phyloP scores from a whole-genome alignment of 164 flowering plant species.

The Chimonanthus salicifolius region DNA sequence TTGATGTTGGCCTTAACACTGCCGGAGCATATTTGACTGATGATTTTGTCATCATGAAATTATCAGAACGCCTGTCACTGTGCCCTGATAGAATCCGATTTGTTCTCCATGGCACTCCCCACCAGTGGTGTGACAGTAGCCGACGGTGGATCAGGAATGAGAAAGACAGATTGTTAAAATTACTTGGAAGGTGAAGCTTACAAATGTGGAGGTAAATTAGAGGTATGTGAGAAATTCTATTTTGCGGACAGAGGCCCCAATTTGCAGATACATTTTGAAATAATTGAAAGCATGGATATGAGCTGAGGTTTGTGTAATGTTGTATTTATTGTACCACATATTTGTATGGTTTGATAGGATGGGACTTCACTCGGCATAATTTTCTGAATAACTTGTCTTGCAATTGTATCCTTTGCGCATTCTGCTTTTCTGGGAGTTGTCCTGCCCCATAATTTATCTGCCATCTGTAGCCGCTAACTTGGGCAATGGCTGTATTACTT shows the following conservation, averaged over 20 bases:
- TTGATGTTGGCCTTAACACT: slow-evolving; percentile 79
- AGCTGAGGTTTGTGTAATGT: slow-evolving; percentile 15
- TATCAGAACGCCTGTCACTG: slow-evolving; percentile 30
- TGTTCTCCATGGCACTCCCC: slow-evolving; percentile 78
- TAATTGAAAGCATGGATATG: slow-evolving; percentile 66
- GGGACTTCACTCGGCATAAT: too few species aligned
- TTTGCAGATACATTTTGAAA: slow-evolving; percentile 89
- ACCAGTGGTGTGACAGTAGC: slow-evolving; percentile 72
- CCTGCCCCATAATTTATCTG: too few species aligned
- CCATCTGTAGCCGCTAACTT: too few species aligned
- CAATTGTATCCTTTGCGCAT: too few species aligned
- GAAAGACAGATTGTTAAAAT: slow-evolving; percentile 43
- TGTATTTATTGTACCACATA: not conserved
- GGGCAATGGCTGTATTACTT: too few species aligned
- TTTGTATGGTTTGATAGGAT: not conserved
- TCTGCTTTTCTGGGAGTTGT: too few species aligned
- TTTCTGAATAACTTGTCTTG: too few species aligned
- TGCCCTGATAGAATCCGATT: slow-evolving; percentile 40
- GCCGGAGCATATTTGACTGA: slow-evolving; percentile 73
- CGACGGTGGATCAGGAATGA: slow-evolving; percentile 60
- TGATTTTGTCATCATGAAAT: slow-evolving; percentile 33
- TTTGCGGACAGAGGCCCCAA: slow-evolving; percentile 49
- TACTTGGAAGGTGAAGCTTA: slow-evolving; percentile 45
- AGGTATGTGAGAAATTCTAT: slow-evolving; percentile 57
- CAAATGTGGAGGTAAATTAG: slow-evolving; percentile 43